Percentiles rank a stretch among this genome's conserved stretches.
phyloP scores from a whole-genome alignment of 2,329 filamentous ascomycete species.

The Colletotrichum phormii region DNA sequence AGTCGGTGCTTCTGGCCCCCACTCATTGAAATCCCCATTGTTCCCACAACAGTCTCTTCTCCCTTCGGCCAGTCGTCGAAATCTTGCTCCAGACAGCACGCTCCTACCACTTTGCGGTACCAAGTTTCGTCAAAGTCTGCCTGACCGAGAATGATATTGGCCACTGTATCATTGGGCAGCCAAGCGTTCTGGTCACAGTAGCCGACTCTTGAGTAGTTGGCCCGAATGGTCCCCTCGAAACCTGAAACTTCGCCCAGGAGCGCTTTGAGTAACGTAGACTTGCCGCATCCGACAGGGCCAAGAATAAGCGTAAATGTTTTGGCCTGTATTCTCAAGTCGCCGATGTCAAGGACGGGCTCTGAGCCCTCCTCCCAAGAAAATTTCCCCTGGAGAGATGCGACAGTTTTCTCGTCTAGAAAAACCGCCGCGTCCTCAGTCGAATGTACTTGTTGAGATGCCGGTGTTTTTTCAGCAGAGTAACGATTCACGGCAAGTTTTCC shows the following conservation, averaged over 20 bases:
- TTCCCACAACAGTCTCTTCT: conserved; percentile 30
- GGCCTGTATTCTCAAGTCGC: too few relatives aligned
- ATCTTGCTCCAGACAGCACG: conserved; percentile 36
- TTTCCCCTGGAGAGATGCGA: too few relatives aligned
- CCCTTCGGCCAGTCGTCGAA: conserved; percentile 37
- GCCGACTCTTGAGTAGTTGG: conserved; percentile 9
- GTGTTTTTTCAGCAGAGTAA: too few relatives aligned
- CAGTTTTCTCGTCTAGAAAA: too few relatives aligned
- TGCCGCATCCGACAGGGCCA: conserved; percentile 36
- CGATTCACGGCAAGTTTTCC: too few relatives aligned
- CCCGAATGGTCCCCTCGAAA: not conserved
- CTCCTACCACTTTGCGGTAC: conserved; percentile 45
- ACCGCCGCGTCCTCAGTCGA: too few relatives aligned
- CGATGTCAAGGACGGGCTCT: too few relatives aligned
- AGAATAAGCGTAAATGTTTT: too few relatives aligned
- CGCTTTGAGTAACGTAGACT: conserved; percentile 39
- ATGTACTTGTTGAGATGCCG: too few relatives aligned
- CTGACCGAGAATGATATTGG: conserved; percentile 38
- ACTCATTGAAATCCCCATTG: conserved; percentile 37
- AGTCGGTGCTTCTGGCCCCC: conserved; percentile 42
- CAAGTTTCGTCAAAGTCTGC: conserved; percentile 41
- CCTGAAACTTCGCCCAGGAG: conserved; percentile 39
- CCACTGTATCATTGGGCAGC: conserved; percentile 39
- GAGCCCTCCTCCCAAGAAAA: too few relatives aligned
- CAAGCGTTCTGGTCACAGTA: conserved; percentile 39